Evolutionary conservation across 2,329 filamentous ascomycete genomes (phyloP).

Genomic region (Fusarium tricinctum): DNA sequence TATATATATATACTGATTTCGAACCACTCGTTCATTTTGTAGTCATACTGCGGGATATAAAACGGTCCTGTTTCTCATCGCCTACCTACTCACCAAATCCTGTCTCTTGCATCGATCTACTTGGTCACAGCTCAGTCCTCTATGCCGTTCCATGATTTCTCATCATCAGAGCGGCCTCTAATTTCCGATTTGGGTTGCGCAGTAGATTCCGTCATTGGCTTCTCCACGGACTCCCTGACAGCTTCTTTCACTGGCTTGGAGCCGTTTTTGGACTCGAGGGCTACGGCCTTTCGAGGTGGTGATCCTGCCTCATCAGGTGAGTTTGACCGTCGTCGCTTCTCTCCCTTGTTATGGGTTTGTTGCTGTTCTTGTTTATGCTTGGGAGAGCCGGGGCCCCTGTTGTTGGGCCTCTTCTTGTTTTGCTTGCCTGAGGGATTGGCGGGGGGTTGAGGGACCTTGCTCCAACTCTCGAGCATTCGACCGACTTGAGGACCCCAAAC

Average conservation of each 20-base stretch:
- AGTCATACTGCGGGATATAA: slow-evolving; percentile 12
- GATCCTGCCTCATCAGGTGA: slow-evolving; percentile 43
- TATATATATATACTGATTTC: neutral
- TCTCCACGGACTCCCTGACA: slow-evolving; percentile 5
- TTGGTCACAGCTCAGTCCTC: slow-evolving; percentile 51
- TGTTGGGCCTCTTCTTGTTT: slow-evolving; percentile 40
- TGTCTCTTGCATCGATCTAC: slow-evolving; percentile 3
- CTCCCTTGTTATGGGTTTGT: slow-evolving; percentile 32
- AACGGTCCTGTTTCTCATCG: neutral
- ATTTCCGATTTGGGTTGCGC: slow-evolving; percentile 25
- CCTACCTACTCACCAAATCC: slow-evolving; percentile 3
- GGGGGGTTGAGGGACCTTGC: slow-evolving; percentile 41
- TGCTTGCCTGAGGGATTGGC: slow-evolving; percentile 45
- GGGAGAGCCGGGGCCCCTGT: slow-evolving; percentile 19
- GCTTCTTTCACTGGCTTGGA: slow-evolving; percentile 34
- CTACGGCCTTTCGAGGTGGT: slow-evolving; percentile 52
- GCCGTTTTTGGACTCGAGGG: slow-evolving; percentile 39
- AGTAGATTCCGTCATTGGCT: neutral
- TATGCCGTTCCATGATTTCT: slow-evolving; percentile 61
- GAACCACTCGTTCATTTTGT: neutral
- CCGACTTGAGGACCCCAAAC: slow-evolving; percentile 84
- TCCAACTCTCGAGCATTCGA: slow-evolving; percentile 62
- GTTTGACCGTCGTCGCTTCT: slow-evolving; percentile 53
- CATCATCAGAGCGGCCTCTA: slow-evolving; percentile 53
- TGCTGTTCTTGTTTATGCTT: slow-evolving; percentile 36